Base-by-base conservation (phyloP, 192 early-diverging fungal genomes). In the Podila verticillata region DNA sequence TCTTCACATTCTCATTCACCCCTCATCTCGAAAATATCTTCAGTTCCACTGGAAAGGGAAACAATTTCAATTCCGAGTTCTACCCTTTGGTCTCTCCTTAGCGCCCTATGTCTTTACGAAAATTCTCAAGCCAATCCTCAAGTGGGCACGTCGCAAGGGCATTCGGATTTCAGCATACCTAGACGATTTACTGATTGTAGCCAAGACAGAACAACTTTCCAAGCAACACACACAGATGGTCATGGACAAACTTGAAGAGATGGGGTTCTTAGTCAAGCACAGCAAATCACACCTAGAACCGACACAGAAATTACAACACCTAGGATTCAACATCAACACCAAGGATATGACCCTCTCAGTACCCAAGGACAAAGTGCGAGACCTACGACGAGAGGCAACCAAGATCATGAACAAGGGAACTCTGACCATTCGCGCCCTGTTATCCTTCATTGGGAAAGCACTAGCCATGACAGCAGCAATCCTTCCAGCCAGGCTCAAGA, bases 141-240 rank as follows among this genome's bases (percentile, higher is more conserved):
- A n/a, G n/a, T n/a, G n/a, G n/a, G n/a, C n/a, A n/a, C n/a, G n/a
- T n/a, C 71, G 66, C 4, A 20, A 48, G 17, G 79, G 79, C 3
- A 82, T 74, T 19, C 48, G 79, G 8, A 62, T 82, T 7, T 58
- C 79, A 22, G 72, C 72, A 5, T 82, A 82, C 35, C 63, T 82
- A n/a, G 80, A 82, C 80, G 71, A 82, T 44, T 48, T 82, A 7
- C 34, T 81, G 35, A 73, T 72, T 9, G 36, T 57, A 2, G 66
- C 66, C 36, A 48, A 32, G 22, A 57, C 63, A 2, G 15, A 48
- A 24, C 8, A 57, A 28, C 60, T 54, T 26, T 34, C 65, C 19
- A 8, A 5, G 15, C 28, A 48, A 39, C 34, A 34, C 15, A 74
- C 72, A 4, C 48, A 57, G 19, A 5, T 57, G 22, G 36, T 74